phyloP scores from a whole-genome alignment of 2,329 filamentous ascomycete species.

The Grosmannia clavigera region DNA sequence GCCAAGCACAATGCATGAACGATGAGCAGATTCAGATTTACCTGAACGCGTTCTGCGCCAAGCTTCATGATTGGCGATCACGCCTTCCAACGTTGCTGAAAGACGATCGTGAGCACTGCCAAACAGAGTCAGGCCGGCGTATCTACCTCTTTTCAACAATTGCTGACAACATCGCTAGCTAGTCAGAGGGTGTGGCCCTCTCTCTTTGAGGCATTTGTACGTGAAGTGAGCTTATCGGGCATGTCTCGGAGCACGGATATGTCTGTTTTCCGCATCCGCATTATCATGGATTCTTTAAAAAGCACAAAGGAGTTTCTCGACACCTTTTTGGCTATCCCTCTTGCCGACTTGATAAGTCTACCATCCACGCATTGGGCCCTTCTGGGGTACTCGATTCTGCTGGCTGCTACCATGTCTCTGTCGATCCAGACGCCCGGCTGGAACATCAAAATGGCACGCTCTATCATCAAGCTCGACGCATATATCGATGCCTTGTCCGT shows the following conservation, averaged over 20 bases:
- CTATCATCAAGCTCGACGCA: constrained; percentile 1
- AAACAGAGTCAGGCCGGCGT: neutral
- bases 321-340: neutral
- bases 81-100: neutral
- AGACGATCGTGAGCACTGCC: neutral
- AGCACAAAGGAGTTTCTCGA: neutral
- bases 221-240: constrained; percentile 4
- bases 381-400: neutral
- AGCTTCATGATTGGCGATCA: neutral
- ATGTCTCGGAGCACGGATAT: constrained; percentile 1
- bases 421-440: neutral
- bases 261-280: neutral
- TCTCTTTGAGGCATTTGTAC: neutral
- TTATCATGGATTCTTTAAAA: neutral
- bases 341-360: neutral
- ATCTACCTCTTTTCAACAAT: no score
- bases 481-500: constrained; percentile 3
- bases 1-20: neutral
- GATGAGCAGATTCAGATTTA: constrained; percentile 5
- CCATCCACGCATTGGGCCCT: neutral
- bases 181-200: constrained; percentile 1
- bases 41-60: neutral
- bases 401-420: neutral
- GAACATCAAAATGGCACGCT: constrained; percentile 1
- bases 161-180: neutral